Percentiles rank a stretch among this genome's conserved stretches.
Conservation (phyloP, 306 rosid species). For the Malus sieversii region DNA sequence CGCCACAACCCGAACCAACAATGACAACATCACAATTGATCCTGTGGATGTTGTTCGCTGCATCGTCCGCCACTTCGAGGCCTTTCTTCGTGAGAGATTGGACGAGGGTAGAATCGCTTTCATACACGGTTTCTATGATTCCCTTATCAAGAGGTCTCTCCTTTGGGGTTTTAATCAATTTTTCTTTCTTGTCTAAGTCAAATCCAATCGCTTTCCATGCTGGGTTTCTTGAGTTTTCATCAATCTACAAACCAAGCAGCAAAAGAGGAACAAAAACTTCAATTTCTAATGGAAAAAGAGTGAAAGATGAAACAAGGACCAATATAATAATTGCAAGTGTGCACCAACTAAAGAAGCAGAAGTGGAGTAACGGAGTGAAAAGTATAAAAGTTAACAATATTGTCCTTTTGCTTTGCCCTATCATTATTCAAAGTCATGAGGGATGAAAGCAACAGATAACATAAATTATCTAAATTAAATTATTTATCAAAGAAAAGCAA, state of each 20-base stretch:
- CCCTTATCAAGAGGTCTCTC: conserved; percentile 79
- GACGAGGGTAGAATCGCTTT: conserved; percentile 42
- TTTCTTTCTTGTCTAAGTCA: conserved; percentile 42
- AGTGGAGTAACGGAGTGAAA: background rate
- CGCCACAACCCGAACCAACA: conserved; percentile 90
- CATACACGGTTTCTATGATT: conserved; percentile 46
- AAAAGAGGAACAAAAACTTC: background rate
- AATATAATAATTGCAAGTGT: background rate
- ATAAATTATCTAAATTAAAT: background rate
- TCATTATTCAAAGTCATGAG: background rate
- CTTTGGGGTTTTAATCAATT: conserved; percentile 16
- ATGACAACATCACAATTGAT: conserved; percentile 83
- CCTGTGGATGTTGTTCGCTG: conserved; percentile 30
- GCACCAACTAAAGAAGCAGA: background rate
- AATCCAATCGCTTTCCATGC: conserved; percentile 74
- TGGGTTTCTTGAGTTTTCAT: conserved; percentile 44
- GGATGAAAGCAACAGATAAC: background rate
- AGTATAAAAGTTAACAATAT: background rate
- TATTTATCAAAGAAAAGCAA: background rate
- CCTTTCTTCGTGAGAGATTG: conserved; percentile 57
- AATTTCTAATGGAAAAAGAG: background rate
- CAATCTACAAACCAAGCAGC: conserved; percentile 34
- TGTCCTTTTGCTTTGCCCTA: background rate
- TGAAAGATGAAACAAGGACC: background rate
- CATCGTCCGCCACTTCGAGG: conserved; percentile 50